Evolutionary conservation across 2,329 filamentous ascomycete genomes (phyloP).

Genomic region (Penicillium vulpinum): DNA sequence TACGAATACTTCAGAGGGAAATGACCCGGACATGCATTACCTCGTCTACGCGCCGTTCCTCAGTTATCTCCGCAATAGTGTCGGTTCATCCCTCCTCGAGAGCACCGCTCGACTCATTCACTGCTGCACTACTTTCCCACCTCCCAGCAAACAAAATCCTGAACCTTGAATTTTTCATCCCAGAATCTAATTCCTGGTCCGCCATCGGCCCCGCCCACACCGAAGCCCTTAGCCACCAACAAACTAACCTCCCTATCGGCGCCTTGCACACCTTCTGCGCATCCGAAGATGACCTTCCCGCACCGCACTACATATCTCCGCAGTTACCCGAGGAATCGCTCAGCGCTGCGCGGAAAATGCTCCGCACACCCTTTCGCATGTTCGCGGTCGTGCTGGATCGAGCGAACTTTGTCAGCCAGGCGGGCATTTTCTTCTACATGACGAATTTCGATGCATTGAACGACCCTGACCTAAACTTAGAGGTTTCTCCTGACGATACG

Average conservation of each 20-base stretch:
- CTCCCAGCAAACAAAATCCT: constrained; percentile 11
- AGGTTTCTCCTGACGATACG: constrained; percentile 8
- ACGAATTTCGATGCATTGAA: too few relatives aligned
- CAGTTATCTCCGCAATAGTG: constrained; percentile 2
- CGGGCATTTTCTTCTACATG: too few relatives aligned
- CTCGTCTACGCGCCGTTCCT: constrained; percentile 17
- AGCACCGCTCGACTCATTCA: constrained; percentile 18
- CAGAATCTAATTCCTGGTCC: constrained; percentile 13
- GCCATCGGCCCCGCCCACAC: constrained; percentile 14
- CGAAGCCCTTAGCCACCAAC: constrained; percentile 1
- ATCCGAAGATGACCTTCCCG: too few relatives aligned
- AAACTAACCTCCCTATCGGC: constrained; percentile 8
- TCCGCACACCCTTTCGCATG: too few relatives aligned
- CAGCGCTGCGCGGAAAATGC: too few relatives aligned
- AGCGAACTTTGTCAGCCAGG: too few relatives aligned
- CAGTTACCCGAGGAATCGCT: too few relatives aligned
- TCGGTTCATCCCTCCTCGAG: constrained; percentile 6
- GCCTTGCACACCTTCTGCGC: constrained; percentile 17
- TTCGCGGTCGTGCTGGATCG: too few relatives aligned
- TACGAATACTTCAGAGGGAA: constrained; percentile 11
- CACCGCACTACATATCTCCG: too few relatives aligned
- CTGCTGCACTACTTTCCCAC: constrained; percentile 4
- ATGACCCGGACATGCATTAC: constrained; percentile 16
- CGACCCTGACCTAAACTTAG: too few relatives aligned
- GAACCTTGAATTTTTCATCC: constrained; percentile 17